Evolutionary conservation across 2,329 filamentous ascomycete species (phyloP).

Genomic region (Metarhizium sp.): DNA sequence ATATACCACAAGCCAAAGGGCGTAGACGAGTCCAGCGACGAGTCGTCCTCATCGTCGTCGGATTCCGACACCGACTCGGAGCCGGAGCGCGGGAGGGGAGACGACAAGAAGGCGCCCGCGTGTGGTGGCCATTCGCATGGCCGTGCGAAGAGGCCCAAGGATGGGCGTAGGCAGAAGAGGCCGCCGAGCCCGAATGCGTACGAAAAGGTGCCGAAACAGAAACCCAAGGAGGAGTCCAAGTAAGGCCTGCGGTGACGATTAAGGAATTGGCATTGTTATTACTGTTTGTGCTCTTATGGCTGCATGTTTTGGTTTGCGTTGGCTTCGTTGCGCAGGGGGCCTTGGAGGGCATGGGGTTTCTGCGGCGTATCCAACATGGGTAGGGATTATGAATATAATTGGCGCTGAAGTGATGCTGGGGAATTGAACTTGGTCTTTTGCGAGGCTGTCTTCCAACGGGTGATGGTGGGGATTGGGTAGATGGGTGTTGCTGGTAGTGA

Average conservation of each 20-base stretch:
- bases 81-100: constrained; percentile 32
- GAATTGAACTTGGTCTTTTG: no score
- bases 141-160: constrained; percentile 11
- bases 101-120: constrained; percentile 16
- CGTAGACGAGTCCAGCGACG: constrained; percentile 73
- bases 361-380: no score
- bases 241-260: not conserved
- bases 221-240: constrained; percentile 18
- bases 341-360: no score
- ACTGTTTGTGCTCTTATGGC: no score
- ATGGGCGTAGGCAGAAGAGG: constrained; percentile 22
- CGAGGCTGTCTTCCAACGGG: no score
- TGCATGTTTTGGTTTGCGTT: no score
- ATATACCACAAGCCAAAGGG: constrained; percentile 86
- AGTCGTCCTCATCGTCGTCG: constrained; percentile 48
- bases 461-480: no score
- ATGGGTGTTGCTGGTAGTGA: no score
- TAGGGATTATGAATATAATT: no score
- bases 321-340: no score
- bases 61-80: constrained; percentile 42
- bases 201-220: constrained; percentile 55
- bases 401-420: no score
- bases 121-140: constrained; percentile 24
- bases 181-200: constrained; percentile 71
- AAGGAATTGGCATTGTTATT: not conserved